phyloP scores from a whole-genome alignment of 1,139 yeast species.

The Magnusiomyces fungicola region DNA sequence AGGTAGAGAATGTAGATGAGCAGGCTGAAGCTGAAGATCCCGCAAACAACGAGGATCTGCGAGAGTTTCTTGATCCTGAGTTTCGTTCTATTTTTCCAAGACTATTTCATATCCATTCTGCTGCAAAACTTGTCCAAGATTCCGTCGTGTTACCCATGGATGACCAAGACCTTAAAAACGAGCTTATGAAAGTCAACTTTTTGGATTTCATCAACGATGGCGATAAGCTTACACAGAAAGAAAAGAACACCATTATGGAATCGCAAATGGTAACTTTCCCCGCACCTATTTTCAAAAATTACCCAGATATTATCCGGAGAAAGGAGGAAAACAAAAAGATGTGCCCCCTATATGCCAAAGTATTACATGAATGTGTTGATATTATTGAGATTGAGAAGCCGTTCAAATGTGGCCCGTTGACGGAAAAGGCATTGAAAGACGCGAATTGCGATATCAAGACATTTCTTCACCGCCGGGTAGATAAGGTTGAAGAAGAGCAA shows the following conservation, averaged over 20 bases:
- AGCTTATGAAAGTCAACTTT: not conserved
- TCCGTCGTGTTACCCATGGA: not conserved
- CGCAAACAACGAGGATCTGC: not conserved
- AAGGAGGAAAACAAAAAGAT: not conserved
- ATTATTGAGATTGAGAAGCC: not conserved
- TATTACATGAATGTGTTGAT: not conserved
- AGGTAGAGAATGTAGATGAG: not conserved
- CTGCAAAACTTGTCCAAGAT: not conserved
- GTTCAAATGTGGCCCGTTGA: too few relatives aligned
- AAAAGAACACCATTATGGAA: not conserved
- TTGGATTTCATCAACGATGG: not conserved
- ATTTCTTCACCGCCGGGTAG: too few relatives aligned
- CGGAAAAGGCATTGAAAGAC: too few relatives aligned
- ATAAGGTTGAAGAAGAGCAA: too few relatives aligned
- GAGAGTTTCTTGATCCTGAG: not conserved
- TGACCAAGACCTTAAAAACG: not conserved
- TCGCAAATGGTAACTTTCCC: not conserved
- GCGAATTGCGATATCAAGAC: too few relatives aligned
- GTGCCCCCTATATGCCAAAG: not conserved
- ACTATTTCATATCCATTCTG: not conserved
- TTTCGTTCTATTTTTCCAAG: not conserved
- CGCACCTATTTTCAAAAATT: not conserved
- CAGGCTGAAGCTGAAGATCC: not conserved
- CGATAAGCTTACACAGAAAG: not conserved
- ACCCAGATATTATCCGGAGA: not conserved